Conservation (phyloP, 345 rosid genomes). For the Eucalyptus brandiana region DNA sequence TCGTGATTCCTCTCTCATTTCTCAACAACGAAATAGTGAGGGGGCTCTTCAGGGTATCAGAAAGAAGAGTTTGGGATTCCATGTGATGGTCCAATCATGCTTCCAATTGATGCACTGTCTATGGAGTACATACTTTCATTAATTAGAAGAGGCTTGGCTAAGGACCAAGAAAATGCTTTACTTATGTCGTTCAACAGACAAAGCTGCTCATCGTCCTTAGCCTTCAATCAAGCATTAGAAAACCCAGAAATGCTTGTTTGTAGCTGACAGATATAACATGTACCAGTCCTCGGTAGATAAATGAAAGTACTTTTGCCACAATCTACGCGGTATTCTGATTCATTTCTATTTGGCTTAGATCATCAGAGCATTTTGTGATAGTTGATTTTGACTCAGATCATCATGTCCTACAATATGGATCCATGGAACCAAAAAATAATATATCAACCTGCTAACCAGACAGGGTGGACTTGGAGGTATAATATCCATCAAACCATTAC, state of each 20-base stretch:
- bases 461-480: not conserved
- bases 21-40: not conserved
- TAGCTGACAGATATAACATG: not conserved
- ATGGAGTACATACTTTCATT: constrained; percentile 1
- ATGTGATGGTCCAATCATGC: not conserved
- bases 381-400: not conserved
- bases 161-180: constrained; percentile 19
- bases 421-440: not conserved
- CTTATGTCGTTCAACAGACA: not conserved
- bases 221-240: not conserved
- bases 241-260: not conserved
- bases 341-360: not conserved
- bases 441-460: not conserved
- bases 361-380: not conserved
- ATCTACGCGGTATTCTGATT: too few relatives aligned
- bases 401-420: not conserved
- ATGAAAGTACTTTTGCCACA: not conserved
- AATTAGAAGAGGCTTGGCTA: not conserved
- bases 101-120: not conserved
- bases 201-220: not conserved
- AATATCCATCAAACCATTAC: not conserved
- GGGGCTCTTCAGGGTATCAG: not conserved
- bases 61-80: constrained; percentile 3
- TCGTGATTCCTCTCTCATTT: constrained; percentile 2
- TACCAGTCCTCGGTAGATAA: not conserved